Evolutionary conservation across 1,139 yeast species (phyloP), one percentile per base, ranked within the genome.

Genomic region (Scheffersomyces insectosa): DNA sequence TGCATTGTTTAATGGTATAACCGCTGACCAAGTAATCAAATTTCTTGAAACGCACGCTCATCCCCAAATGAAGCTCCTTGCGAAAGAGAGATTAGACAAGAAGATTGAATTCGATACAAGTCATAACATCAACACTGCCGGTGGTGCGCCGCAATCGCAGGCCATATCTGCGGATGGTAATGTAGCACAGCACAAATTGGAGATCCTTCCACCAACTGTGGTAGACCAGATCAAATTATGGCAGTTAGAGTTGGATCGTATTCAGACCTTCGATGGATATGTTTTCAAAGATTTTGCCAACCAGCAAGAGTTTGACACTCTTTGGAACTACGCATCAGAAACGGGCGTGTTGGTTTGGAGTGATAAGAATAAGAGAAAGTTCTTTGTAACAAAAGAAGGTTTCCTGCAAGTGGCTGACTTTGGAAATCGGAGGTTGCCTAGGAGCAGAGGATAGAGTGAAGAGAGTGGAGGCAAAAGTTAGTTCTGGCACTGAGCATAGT

Each of bases 221-320:
- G 90, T 89, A 1, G 99, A 93, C 66, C 99, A 93, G 62, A 88
- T 93, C 52, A 85, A 84, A 59, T 73, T 93, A 43, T 93, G 99
- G 99, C 99, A 93, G 67, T 73, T 93, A 49, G 99, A 93, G 60
- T 69, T 91, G 70, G 99, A 93, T 62, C 79, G 99, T 66, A 88
- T 93, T 49, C 85, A 87, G 56, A 82, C 96, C 1, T 88, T 83
- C 43, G 90, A 85, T 33, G 99, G 99, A 0, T 91, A 85, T 50
- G 66, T 93, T 41, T 93, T 88, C 66, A 85, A 89, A 43, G 97
- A 91, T 57, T 93, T 93, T 62, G 74, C 84, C 23, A 85, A 77
- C 49, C 86, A 80, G 45, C 80, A 81, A 49, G 99, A 95, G 60
- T 93, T 80, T 60, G 88, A 85, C 38, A 72, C 80, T 28, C 74